Base-by-base conservation (phyloP, 768 basidiomycete species). In the Mycena polygramma region DNA sequence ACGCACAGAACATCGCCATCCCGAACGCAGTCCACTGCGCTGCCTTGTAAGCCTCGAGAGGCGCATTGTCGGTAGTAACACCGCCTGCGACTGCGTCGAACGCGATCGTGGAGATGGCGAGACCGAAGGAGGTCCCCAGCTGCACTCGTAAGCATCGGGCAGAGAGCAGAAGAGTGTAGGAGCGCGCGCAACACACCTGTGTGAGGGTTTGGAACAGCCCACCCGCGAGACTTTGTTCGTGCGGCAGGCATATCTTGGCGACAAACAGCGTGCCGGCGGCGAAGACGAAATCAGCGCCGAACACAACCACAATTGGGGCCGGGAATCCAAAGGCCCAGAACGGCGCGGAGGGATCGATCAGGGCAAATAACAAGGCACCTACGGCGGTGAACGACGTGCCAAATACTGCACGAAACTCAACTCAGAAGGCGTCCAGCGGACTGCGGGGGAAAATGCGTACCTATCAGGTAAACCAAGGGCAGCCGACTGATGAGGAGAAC, bases 281-380 rank as follows among this genome's bases (percentile, higher is more conserved):
- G 73, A 86, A 91, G 17, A 88, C 84, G 75, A 91, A 90, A 75
- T 91, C 90, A 0, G 86, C 87, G 30, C 90, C 90, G 55, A 89
- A 82, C 22, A 90, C 90, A 48, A 83, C 77, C 60, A 89, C 70
- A 53, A 85, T 77, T 7, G 90, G 85, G 3, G 89, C 86, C 3
- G 90, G 89, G 78, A 91, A 91, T 36, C 85, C 86, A 63, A 84
- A 88, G 9, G 88, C 89, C 90, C 90, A 91, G 73, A 86, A 91
- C 11, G 86, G 75, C 11, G 80, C 81, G 4, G 76, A 70, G 0
- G 87, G 81, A 41, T 84, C 57, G 70, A 90, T 88, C 7, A 89
- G 74, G 10, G 90, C 90, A 71, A 90, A 90, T 13, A 91, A 77
- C 43, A 90, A 77, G 54, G 82, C 81, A 0, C 88, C 87, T 13